Percentiles rank a stretch among this genome's conserved stretches.
Evolutionary conservation across 257 asterid species (phyloP).

Genomic region (Leonotis leonurus): DNA sequence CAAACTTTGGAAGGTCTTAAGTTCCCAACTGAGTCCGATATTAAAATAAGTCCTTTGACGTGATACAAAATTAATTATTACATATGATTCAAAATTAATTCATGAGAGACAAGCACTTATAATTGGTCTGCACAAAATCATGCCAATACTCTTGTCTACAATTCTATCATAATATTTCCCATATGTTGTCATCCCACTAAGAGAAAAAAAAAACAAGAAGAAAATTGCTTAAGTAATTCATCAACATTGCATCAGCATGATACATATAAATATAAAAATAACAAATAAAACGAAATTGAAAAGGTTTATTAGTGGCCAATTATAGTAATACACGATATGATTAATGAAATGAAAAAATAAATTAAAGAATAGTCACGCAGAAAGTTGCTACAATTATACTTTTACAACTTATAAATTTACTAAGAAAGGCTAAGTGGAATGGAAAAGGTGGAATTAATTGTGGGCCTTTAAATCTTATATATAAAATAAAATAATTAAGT

Average conservation of each 20-base stretch:
- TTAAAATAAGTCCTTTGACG: conserved; percentile 2
- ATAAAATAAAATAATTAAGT: conserved; percentile 11
- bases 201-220: neutral
- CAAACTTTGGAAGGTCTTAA: neutral
- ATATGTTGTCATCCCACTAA: conserved; percentile 21
- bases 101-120: conserved; percentile 13
- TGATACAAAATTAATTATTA: conserved; percentile 5
- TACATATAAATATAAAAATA: neutral
- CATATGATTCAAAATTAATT: conserved; percentile 7
- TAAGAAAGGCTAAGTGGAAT: conserved; percentile 12
- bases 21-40: too few relatives aligned
- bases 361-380: neutral
- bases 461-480: conserved; percentile 22
- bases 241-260: conserved; percentile 34
- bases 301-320: neutral
- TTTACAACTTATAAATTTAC: conserved; percentile 6
- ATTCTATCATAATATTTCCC: conserved; percentile 24
- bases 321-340: neutral
- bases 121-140: conserved; percentile 10
- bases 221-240: conserved; percentile 8
- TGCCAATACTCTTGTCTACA: conserved; percentile 18
- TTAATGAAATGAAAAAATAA: neutral
- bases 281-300: too few relatives aligned
- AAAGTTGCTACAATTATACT: conserved; percentile 3
- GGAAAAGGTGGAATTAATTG: conserved; percentile 23